Evolutionary conservation across 768 basidiomycete species (phyloP), one percentile per base, ranked within the genome.

Genomic region (Russula sp.): DNA sequence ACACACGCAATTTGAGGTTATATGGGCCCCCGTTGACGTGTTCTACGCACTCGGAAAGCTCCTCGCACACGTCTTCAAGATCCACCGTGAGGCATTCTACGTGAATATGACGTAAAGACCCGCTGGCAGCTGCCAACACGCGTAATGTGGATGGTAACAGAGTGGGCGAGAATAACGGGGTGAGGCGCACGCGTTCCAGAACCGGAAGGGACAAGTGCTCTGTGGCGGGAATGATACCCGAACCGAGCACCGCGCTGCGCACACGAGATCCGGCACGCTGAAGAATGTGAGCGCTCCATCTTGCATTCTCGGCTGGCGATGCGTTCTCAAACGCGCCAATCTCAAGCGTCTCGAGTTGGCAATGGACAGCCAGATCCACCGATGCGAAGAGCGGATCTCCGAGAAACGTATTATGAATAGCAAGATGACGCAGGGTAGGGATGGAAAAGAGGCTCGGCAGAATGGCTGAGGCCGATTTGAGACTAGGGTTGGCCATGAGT

Each of bases 51-150:
- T 57, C 64, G 55, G 61, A 63, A 13, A 65, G 51, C 45, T 65
- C 64, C 16, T 65, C 64, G 51, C 60, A 62, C 27, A 65, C 64
- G 64, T 65, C 66, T 59, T 66, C 66, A 22, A 66, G 52, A 48
- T 66, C 66, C 42, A 60, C 63, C 47, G 57, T 35, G 44, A 66
- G 66, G 55, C 64, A 66, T 59, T 66, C 58, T 35, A 66, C 58
- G 50, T 65, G 39, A 54, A 66, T 54, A 55, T 54, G 53, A 59
- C 57, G 57, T 59, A 65, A 54, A 37, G 32, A 37, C 2, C 51
- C 44, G 44, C 56, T 52, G 16, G 64, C 64, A 3, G 31, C n/a
- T 13, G 56, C 56, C 53, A 66, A 50, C 42, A 42, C 32, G 55
- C 57, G 57, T 32, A 66, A 31, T 3, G 63, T 65, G 55, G 57